Conservation (phyloP, 331 rosid species). For the Erythrophleum ivorense region DNA sequence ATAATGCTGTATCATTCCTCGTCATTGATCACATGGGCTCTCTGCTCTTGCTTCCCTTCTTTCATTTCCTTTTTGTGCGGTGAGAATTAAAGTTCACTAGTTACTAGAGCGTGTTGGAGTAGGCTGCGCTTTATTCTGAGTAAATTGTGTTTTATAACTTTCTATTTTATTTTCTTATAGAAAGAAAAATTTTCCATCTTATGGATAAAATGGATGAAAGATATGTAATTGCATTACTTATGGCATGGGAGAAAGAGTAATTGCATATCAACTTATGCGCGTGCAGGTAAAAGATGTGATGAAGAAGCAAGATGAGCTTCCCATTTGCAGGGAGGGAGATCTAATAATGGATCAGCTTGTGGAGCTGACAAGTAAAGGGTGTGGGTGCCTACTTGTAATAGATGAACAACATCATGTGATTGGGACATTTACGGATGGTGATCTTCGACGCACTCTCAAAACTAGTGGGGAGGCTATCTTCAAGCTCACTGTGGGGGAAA, state of each 20-base stretch:
- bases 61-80: not conserved
- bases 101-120: no score
- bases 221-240: not conserved
- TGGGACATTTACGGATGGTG: conserved; percentile 96
- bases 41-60: not conserved
- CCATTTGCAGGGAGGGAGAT: conserved; percentile 83
- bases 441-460: conserved; percentile 91
- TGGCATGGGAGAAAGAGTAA: not conserved
- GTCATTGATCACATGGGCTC: not conserved
- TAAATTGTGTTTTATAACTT: no score
- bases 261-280: conserved; percentile 9
- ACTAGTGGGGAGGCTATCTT: conserved; percentile 88
- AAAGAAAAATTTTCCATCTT: no score
- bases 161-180: no score
- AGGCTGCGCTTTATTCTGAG: no score
- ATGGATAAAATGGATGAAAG: not conserved
- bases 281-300: conserved; percentile 82
- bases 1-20: not conserved
- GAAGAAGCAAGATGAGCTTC: conserved; percentile 90
- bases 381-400: conserved; percentile 88
- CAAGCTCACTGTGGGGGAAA: conserved; percentile 82
- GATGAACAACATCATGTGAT: conserved; percentile 61
- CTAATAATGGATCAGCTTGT: conserved; percentile 91
- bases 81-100: not conserved
- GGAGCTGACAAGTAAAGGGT: conserved; percentile 89